Evolutionary conservation across 2,329 filamentous ascomycete species (phyloP).

Genomic region (Fusarium sp.): DNA sequence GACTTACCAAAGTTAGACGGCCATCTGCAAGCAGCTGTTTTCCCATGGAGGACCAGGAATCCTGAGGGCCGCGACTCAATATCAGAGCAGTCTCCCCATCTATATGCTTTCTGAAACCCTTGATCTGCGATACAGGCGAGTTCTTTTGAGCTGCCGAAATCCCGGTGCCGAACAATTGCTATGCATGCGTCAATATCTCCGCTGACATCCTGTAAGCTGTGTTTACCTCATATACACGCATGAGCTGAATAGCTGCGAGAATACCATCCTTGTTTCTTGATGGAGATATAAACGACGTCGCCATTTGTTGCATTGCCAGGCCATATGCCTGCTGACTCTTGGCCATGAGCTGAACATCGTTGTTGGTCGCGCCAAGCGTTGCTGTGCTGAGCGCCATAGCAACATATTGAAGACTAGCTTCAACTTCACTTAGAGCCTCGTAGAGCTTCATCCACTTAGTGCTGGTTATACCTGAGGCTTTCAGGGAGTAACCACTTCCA

Average conservation of each 20-base stretch:
- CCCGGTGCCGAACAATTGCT: slow-evolving; percentile 6
- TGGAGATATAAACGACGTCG: not conserved
- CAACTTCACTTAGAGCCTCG: not conserved
- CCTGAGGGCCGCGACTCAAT: not conserved
- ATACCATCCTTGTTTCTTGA: not conserved
- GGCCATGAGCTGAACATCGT: not conserved
- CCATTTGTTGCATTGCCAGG: slow-evolving; percentile 4
- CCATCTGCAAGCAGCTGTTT: slow-evolving; percentile 13
- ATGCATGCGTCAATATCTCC: too few species aligned
- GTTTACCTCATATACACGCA: slow-evolving; percentile 17
- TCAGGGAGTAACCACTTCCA: not conserved
- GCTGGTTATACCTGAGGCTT: slow-evolving; percentile 1
- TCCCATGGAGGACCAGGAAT: not conserved
- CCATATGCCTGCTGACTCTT: slow-evolving; percentile 15
- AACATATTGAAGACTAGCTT: slow-evolving; percentile 3
- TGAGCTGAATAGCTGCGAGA: slow-evolving; percentile 7
- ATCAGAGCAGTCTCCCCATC: slow-evolving; percentile 17
- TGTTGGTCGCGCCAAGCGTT: not conserved
- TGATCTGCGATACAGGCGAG: not conserved
- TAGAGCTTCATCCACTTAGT: not conserved
- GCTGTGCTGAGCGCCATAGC: slow-evolving; percentile 19
- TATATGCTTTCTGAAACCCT: not conserved
- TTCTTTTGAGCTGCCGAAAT: not conserved
- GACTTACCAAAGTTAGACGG: not conserved
- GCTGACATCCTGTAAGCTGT: too few species aligned